Percentiles rank a stretch among this genome's conserved stretches.
Conservation (phyloP, 139 green algal species). For the Chlorella sp. region DNA sequence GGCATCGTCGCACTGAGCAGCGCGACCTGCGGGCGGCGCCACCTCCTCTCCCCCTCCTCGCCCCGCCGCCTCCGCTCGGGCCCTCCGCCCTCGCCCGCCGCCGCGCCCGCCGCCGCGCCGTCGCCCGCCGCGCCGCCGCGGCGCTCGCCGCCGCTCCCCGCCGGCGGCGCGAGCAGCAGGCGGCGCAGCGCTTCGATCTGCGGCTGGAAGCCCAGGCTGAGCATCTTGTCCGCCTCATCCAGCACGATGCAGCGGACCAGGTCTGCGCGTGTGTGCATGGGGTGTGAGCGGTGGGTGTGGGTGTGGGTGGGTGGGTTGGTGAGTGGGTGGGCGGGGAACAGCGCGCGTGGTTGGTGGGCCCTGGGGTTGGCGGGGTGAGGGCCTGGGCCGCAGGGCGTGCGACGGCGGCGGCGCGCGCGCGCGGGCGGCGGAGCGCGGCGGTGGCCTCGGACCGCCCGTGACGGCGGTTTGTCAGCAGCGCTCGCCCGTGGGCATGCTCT, state of each 20-base stretch:
- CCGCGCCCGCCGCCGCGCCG: neutral
- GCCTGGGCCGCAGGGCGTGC: too few relatives aligned
- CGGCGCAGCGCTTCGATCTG: constrained; percentile 69
- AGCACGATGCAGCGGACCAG: constrained; percentile 63
- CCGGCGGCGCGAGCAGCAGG: constrained; percentile 47
- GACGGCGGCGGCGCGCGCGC: too few relatives aligned
- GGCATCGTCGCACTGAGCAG: constrained; percentile 89
- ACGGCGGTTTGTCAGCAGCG: constrained; percentile 33
- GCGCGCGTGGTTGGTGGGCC: too few relatives aligned
- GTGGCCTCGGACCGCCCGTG: too few relatives aligned
- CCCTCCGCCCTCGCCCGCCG: neutral
- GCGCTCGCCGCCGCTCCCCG: neutral
- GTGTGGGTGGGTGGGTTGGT: too few relatives aligned
- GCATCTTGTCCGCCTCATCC: constrained; percentile 93
- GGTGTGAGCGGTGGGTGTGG: too few relatives aligned
- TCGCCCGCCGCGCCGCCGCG: too few relatives aligned
- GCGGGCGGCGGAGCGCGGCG: too few relatives aligned
- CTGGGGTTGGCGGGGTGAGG: too few relatives aligned
- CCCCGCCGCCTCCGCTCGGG: too few relatives aligned
- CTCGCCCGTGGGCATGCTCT: constrained; percentile 38
- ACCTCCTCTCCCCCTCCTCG: too few relatives aligned
- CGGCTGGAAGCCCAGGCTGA: constrained; percentile 75
- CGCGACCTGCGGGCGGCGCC: constrained; percentile 63
- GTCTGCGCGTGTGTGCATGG: constrained; percentile 20
- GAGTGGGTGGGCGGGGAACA: too few relatives aligned